Base-by-base conservation (phyloP, 2,329 filamentous ascomycete species). In the Scedosporium aurantiacum region DNA sequence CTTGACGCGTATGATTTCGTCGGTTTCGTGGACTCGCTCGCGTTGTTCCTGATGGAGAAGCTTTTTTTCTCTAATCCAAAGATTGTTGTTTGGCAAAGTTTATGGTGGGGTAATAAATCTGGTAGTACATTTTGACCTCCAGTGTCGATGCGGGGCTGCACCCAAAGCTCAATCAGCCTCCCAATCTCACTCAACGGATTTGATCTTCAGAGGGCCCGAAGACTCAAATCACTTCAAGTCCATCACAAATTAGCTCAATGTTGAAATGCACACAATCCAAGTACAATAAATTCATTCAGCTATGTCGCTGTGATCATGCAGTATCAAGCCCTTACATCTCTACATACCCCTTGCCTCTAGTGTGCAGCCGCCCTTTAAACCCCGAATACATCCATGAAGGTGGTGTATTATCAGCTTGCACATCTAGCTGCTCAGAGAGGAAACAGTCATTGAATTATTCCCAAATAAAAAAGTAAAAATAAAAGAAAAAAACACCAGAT, bases 241-340 rank as follows among this genome's bases (percentile, higher is more conserved):
- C 43, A 47, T 18, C n/a, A 18, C 5, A 37, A 32, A 37, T 10
- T 4, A 10, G 1, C 14, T 32, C 28, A 37, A 37, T 12, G 14
- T 37, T 47, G 16, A 21, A 18, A 47, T 47, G 43, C 16, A 47
- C 18, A 10, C 7, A 47, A 58, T 18, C 12, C 8, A 28, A 55
- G 5, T 21, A 55, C 21, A 55, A 50, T 10, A 50, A 23, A 47
- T 47, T 25, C 21, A 37, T 32, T 27, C 43, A n/a, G 57, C 43
- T 40, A 47, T 18, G 16, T 14, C 57, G 57, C 57, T 59, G 57
- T 45, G 18, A 43, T 58, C 32, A 58, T 58, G 40, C 57, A 41
- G 43, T 23, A 18, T 45, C 40, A 58, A 58, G 10, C 40, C 43
- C 57, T 37, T 25, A 47, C 16, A 28, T 45, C 57, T 55, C 50